Evolutionary conservation across 2,329 filamentous ascomycete genomes (phyloP).

Genomic region (Chrysosphaeria jannelii): DNA sequence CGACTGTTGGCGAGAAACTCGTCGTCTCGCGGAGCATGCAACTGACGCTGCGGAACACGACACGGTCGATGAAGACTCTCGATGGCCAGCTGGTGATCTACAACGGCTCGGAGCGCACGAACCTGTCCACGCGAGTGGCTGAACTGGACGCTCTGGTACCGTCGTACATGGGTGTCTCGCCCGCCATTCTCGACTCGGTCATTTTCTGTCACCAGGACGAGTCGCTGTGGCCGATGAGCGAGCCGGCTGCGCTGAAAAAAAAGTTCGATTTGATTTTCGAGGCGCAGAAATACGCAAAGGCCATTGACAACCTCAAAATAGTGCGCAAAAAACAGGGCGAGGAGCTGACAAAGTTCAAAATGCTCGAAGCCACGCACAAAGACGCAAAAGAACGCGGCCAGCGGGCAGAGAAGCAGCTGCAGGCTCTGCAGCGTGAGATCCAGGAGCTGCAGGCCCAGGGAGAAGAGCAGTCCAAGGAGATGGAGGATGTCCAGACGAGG

Average conservation of each 20-base stretch:
- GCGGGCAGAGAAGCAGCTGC: slow-evolving; percentile 32
- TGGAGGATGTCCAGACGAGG: slow-evolving; percentile 21
- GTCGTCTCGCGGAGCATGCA: slow-evolving; percentile 63
- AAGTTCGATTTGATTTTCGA: slow-evolving; percentile 96
- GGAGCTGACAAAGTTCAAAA: slow-evolving; percentile 40
- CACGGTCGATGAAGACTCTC: slow-evolving; percentile 50
- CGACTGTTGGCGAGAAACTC: slow-evolving; percentile 48
- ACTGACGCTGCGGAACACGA: slow-evolving; percentile 58
- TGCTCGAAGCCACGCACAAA: slow-evolving; percentile 25
- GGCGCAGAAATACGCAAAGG: slow-evolving; percentile 86
- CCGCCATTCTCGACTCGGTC: slow-evolving; percentile 71
- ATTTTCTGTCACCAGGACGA: slow-evolving; percentile 99
- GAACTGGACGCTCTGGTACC: slow-evolving; percentile 68
- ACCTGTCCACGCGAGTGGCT: slow-evolving; percentile 49
- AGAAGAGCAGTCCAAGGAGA: slow-evolving; percentile 24
- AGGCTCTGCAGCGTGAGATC: slow-evolving; percentile 34
- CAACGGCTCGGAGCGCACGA: slow-evolving; percentile 49
- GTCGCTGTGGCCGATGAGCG: slow-evolving; percentile 85
- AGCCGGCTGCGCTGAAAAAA: slow-evolving; percentile 62
- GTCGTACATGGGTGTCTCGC: slow-evolving; percentile 62
- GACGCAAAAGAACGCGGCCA: slow-evolving; percentile 67
- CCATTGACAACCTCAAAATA: slow-evolving; percentile 77
- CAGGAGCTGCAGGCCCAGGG: slow-evolving; percentile 27
- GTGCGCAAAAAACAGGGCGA: slow-evolving; percentile 60
- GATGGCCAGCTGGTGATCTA: slow-evolving; percentile 50